Conservation (phyloP, 768 basidiomycete genomes). For the Trametes cinnabarina region DNA sequence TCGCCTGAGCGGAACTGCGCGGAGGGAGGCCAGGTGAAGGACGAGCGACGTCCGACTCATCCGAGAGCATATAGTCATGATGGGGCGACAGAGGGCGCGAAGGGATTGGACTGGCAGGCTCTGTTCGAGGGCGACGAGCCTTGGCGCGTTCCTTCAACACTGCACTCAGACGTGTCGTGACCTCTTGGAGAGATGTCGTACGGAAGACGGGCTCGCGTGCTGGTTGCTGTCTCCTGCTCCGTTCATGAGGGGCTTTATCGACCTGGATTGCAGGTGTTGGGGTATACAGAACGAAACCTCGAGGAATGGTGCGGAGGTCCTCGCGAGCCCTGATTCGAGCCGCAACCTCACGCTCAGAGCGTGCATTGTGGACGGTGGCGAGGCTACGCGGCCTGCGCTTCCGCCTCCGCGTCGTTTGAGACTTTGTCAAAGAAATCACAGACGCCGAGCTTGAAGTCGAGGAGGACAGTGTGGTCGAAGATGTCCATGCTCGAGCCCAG, state of each 20-base stretch:
- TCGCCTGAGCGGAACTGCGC: not conserved
- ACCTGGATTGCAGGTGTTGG: conserved; percentile 38
- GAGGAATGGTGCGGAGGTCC: conserved; percentile 54
- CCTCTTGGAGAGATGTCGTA: conserved; percentile 21
- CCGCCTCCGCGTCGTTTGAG: conserved; percentile 36
- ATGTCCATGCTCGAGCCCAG: conserved; percentile 60
- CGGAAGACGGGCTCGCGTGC: conserved; percentile 11
- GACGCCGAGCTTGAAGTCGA: conserved; percentile 43
- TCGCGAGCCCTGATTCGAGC: conserved; percentile 65
- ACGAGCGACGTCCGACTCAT: conserved; percentile 8
- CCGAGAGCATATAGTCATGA: conserved; percentile 38
- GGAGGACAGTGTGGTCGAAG: conserved; percentile 42
- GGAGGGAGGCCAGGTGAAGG: not conserved
- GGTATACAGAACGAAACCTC: conserved; percentile 65
- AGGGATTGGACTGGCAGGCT: conserved; percentile 1
- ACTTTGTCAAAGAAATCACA: conserved; percentile 33
- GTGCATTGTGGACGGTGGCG: conserved; percentile 49
- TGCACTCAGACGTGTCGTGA: conserved; percentile 15
- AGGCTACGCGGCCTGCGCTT: conserved; percentile 45
- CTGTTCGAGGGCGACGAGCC: conserved; percentile 14
- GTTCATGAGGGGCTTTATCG: not conserved
- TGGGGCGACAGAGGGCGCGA: conserved; percentile 19
- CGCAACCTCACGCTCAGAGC: conserved; percentile 58
- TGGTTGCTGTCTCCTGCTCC: not conserved
- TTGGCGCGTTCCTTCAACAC: conserved; percentile 19